Base-by-base conservation (phyloP, 192 early-diverging fungal species). In the Dissophora ornata region DNA sequence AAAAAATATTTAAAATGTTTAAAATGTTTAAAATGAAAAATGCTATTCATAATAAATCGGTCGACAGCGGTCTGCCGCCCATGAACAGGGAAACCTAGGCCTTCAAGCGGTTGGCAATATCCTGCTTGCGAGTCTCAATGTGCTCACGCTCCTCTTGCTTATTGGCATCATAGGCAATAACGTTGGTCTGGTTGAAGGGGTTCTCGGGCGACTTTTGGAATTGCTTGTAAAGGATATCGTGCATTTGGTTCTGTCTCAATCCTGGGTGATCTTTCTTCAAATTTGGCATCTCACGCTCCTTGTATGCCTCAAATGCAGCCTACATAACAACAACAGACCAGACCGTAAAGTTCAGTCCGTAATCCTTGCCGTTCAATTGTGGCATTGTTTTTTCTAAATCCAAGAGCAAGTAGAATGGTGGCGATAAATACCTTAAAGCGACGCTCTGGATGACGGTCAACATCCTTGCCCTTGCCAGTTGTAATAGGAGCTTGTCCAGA, bases 371-470 rank as follows among this genome's bases (percentile, higher is more conserved):
- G n/a, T n/a, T n/a, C n/a, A n/a, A n/a, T n/a, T n/a, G n/a, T n/a
- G n/a, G n/a, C n/a, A n/a, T n/a, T n/a, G n/a, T n/a, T n/a, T n/a
- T n/a, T n/a, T n/a, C n/a, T n/a, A n/a, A n/a, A n/a, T n/a, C n/a
- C n/a, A n/a, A n/a, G n/a, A n/a, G 45, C 45, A 47, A 47, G 7
- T 19, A 21, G 19, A 22, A 22, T 47, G 25, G 10, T 29, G 8
- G 11, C n/a, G n/a, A n/a, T 49, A 10, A 9, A 22, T 66, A 80
- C 80, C 87, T 91, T 92, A 59, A 88, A 88, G 18, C 96, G 85
- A 61, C 91, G 87, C 81, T 97, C 96, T 10, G 96, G 96, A 79
- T 97, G 96, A 38, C 90, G 86, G 61, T 97, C 96, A 30, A 96
- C 79, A 58, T 84, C 77, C 40, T 88, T 88, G 26, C 55, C 75